Evolutionary conservation across 129 eudicot genomes (phyloP), one percentile per base, ranked within the genome.

Genomic region (Chrysanthemum makinoi): DNA sequence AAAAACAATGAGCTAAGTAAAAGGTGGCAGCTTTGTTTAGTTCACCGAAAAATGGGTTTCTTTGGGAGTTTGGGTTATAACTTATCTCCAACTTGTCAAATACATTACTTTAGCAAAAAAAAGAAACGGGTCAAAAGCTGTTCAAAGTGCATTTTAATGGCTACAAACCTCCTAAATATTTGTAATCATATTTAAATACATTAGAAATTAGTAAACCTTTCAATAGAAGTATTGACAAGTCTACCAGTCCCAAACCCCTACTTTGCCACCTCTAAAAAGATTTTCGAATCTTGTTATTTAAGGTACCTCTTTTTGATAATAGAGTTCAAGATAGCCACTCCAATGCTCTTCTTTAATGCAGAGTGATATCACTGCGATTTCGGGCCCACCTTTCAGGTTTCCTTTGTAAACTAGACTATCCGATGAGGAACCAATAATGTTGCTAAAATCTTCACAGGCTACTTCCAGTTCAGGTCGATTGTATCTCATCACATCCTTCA

Each of bases 381-480:
- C 99, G 3, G 96, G 87, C 44, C 99, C 99, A 28, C 91, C 91
- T 78, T 90, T 90, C 82, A 87, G 70, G 79, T 76, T 95, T 62
- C 99, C 99, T 81, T 95, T 95, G 76, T 95, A 95, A 55, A 95
- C 89, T n/a, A 83, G 46, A 73, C 99, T 95, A 73, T 95, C 99
- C 2, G 93, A 81, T 15, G 97, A 95, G 51, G 96, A 87, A 18
- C 99, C 99, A 35, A 95, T 95, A 47, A 95, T 90, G 79, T 95
- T 95, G 80, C 99, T 95, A 72, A 95, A 95, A 82, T 95, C 99
- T 88, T 95, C 99, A 76, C 99, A 95, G 0, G 99, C 99, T 65
- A 87, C 89, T 81, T 95, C 99, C 68, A 95, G 97, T 35, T 89
- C 99, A 77, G 86, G 86, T 48, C 97, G 83, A 77, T 77, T 87